Percentiles rank a stretch among this genome's conserved stretches.
Evolutionary conservation across 441 rosid species (phyloP).

Genomic region (Gossypium aridum): DNA sequence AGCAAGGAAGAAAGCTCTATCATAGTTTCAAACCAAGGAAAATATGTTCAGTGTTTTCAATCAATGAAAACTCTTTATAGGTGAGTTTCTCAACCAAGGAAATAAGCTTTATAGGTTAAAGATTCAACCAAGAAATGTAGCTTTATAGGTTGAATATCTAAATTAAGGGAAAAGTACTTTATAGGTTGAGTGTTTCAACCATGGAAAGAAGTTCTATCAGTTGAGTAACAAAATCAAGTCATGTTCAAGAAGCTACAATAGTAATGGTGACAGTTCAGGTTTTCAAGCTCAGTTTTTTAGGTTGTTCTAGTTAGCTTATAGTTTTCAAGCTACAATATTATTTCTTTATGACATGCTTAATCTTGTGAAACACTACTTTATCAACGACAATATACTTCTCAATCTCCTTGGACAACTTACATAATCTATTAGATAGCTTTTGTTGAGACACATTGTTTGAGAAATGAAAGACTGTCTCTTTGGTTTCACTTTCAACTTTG

Average conservation of each 20-base stretch:
- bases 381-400: not conserved
- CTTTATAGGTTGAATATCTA: not conserved
- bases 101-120: not conserved
- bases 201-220: not conserved
- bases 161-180: not conserved
- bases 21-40: not conserved
- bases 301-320: not conserved
- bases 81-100: not conserved
- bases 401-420: not conserved
- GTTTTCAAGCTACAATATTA: not conserved
- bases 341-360: not conserved
- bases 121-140: not conserved
- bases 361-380: not conserved
- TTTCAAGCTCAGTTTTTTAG: not conserved
- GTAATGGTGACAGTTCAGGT: not conserved
- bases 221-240: not conserved
- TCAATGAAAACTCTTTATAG: not conserved
- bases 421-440: not conserved
- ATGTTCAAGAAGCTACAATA: not conserved
- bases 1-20: not conserved
- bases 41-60: not conserved
- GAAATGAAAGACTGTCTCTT: not conserved
- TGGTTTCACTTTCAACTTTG: not conserved
- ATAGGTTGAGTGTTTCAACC: not conserved
- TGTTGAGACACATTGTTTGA: not conserved